A percentile compares a stretch with the other conserved stretches of the same genome.
phyloP scores from a whole-genome alignment of 345 rosid genomes.

The Murraya koenigii region DNA sequence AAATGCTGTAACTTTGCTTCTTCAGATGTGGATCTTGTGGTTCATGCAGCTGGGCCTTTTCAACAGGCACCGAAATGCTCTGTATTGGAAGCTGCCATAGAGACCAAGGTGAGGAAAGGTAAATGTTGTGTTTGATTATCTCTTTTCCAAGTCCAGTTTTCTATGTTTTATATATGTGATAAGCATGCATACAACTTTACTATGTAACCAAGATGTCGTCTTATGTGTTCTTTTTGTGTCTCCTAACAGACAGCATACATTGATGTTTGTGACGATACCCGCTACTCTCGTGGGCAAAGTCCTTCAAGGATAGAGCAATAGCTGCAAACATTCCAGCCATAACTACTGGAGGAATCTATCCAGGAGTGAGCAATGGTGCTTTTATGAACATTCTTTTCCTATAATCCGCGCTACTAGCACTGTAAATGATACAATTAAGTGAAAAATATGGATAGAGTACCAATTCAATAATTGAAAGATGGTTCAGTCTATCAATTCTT shows the following conservation, averaged over 20 bases:
- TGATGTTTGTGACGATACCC: constrained; percentile 91
- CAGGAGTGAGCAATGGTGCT: constrained; percentile 94
- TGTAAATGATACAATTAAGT: not conserved
- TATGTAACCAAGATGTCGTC: not conserved
- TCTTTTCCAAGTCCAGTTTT: not conserved
- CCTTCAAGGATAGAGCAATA: constrained; percentile 60
- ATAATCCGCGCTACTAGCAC: not conserved
- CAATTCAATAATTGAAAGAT: not conserved
- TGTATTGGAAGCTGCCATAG: constrained; percentile 87
- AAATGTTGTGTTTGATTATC: constrained; percentile 13
- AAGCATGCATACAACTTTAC: not conserved
- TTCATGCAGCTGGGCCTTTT: constrained; percentile 96
- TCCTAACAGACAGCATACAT: constrained; percentile 76
- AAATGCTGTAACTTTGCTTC: constrained; percentile 6
- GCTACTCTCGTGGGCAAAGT: constrained; percentile 74
- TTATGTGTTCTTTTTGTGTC: not conserved
- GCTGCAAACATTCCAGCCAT: constrained; percentile 78
- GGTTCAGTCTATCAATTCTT: too few species aligned
- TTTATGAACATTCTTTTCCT: constrained; percentile 7
- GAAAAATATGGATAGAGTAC: not conserved
- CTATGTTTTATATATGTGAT: constrained; percentile 1
- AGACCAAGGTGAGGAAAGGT: constrained; percentile 96
- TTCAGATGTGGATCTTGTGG: constrained; percentile 89
- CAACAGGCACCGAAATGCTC: constrained; percentile 74
- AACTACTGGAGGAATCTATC: constrained; percentile 88